Conservation (phyloP, 1,139 yeast genomes). For the Zygoascus meyerae region DNA sequence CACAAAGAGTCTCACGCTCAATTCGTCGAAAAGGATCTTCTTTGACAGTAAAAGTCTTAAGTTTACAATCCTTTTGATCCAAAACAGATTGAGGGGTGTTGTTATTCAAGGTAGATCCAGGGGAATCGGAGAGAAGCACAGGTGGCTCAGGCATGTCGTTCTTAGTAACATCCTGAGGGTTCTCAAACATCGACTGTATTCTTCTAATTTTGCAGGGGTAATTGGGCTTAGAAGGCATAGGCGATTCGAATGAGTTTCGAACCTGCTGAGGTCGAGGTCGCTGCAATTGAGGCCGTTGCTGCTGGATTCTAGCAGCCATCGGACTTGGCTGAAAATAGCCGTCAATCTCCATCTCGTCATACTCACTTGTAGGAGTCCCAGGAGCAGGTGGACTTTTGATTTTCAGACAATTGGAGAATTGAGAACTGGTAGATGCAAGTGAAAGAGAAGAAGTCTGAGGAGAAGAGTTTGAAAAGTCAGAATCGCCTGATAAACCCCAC, state of each 20-base stretch:
- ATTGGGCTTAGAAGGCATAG: constrained; percentile 14
- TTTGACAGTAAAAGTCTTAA: constrained; percentile 35
- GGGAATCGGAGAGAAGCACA: constrained; percentile 13
- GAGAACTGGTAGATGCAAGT: constrained; percentile 6
- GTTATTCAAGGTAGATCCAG: constrained; percentile 10
- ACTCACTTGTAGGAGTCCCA: constrained; percentile 7
- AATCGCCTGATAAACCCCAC: constrained; percentile 11
- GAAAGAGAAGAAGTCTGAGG: constrained; percentile 8
- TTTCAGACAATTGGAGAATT: constrained; percentile 3
- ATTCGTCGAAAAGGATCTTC: constrained; percentile 76
- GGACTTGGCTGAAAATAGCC: constrained; percentile 9
- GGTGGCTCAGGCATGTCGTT: constrained; percentile 21
- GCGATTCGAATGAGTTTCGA: constrained; percentile 16
- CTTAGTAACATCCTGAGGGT: constrained; percentile 35
- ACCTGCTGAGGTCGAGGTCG: constrained; percentile 16
- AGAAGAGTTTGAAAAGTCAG: constrained; percentile 9
- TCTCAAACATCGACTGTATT: constrained; percentile 61
- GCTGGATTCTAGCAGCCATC: constrained; percentile 8
- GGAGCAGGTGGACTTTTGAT: not conserved
- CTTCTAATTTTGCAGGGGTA: constrained; percentile 43
- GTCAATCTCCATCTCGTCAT: constrained; percentile 10
- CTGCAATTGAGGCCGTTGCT: constrained; percentile 14
- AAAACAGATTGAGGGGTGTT: constrained; percentile 16
- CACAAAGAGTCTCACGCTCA: constrained; percentile 55
- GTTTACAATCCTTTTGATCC: constrained; percentile 22